Base-by-base conservation (phyloP, 78 protist species). In the Dictyostelium firmibasis region DNA sequence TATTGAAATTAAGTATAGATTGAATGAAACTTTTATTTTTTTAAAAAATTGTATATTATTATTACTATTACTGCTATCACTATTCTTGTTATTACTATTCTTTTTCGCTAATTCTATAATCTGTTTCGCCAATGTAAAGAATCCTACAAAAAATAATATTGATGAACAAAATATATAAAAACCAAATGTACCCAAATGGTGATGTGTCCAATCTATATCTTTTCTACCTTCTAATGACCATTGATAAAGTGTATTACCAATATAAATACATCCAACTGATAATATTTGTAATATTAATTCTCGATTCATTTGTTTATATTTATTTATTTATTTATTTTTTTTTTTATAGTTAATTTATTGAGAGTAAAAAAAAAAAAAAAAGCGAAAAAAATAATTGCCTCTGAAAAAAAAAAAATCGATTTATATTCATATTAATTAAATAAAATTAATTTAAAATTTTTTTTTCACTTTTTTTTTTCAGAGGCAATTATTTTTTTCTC, bases 151-250 rank as follows among this genome's bases (percentile, higher is more conserved):
- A 43, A 78, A 87, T 36, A 87, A 67, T 14, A 87, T 27, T 3
- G 64, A 35, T 7, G 93, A 64, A 13, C 36, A 27, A 53, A 87
- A 53, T 25, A 87, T 62, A 57, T 87, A 76, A 33, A 87, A 77
- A 27, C 93, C 93, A n/a, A 87, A 78, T 62, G 69, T 50, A n/a
- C 86, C 86, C 14, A 87, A 41, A 78, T 87, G 93, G 78, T 87
- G 93, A 27, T 87, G 93, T 41, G 69, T 76, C 93, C 93, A 87
- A 87, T 87, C 93, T 25, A 87, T 74, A 87, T 87, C 93, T 62
- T 78, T 64, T 29, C 67, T 87, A 2, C 93, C 93, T 62, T 87
- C 93, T 62, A 87, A 78, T 25, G 86, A 78, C 93, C 93, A 87
- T 29, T 50, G 41, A 64, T 87, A 87, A 20, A 87, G 31, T 64